These are phyloP conservation scores for Mucor indicus DNA, from an alignment of 371 early-diverging fungal species.

Conservation along the genomic window DNA sequence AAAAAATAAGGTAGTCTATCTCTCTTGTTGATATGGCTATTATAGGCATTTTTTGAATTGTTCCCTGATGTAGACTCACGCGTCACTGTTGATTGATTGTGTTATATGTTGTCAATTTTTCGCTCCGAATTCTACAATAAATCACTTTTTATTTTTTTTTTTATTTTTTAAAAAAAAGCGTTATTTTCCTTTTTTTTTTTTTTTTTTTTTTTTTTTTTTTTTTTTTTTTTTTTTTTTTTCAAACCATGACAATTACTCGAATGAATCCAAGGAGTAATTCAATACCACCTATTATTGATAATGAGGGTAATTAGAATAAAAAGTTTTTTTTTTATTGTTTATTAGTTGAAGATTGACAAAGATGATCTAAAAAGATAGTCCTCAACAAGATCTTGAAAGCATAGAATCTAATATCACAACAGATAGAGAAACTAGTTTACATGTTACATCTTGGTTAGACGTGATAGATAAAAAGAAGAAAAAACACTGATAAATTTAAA, in stretches of 20 bases:
- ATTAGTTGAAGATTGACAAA: background rate
- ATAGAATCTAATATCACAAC: conserved; percentile 15
- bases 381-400: background rate
- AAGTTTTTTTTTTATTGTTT: background rate
- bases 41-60: conserved; percentile 20
- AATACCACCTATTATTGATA: too few relatives aligned
- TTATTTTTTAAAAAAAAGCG: background rate
- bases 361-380: background rate
- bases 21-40: background rate
- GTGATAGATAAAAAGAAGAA: background rate
- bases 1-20: too few relatives aligned
- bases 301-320: too few relatives aligned
- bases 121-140: conserved; percentile 9
- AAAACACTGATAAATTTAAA: conserved; percentile 4
- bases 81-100: conserved; percentile 18
- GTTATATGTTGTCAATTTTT: conserved; percentile 5
- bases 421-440: conserved; percentile 26
- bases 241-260: background rate
- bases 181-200: conserved; percentile 1
- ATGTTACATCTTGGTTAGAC: conserved; percentile 21
- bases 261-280: background rate
- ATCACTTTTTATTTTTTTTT: background rate
- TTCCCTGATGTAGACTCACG: conserved; percentile 18
- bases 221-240: background rate
- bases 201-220: background rate